Evolutionary conservation across 2,329 filamentous ascomycete genomes (phyloP).

Genomic region (Pseudogymnoascus sp.): DNA sequence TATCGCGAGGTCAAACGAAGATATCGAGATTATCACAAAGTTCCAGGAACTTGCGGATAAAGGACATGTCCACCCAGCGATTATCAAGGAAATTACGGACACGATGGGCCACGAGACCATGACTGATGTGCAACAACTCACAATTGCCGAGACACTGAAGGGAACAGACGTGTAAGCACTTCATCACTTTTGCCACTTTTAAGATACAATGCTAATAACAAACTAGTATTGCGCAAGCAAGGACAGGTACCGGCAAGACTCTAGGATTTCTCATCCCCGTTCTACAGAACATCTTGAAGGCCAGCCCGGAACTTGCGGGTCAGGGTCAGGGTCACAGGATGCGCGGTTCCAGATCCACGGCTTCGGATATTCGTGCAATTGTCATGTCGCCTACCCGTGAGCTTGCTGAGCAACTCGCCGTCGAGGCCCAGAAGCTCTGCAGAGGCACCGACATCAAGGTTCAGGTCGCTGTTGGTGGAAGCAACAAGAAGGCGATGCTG

Average conservation of each 20-base stretch:
- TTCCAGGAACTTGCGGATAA: slow-evolving; percentile 26
- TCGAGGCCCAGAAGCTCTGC: slow-evolving; percentile 52
- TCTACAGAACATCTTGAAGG: slow-evolving; percentile 69
- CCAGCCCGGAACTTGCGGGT: slow-evolving; percentile 44
- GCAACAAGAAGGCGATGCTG: slow-evolving; percentile 50
- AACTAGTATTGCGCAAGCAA: slow-evolving; percentile 80
- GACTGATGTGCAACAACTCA: slow-evolving; percentile 84
- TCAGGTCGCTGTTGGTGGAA: slow-evolving; percentile 81
- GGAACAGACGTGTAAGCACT: slow-evolving; percentile 41
- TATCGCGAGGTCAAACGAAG: slow-evolving; percentile 9
- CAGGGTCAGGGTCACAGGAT: slow-evolving; percentile 28
- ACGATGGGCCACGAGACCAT: slow-evolving; percentile 73
- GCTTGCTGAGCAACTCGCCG: slow-evolving; percentile 70
- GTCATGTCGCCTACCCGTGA: slow-evolving; percentile 75
- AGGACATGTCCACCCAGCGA: slow-evolving; percentile 24
- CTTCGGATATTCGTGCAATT: slow-evolving; percentile 58
- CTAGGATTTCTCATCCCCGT: slow-evolving; percentile 84
- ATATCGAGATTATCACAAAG: slow-evolving; percentile 18
- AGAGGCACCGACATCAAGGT: slow-evolving; percentile 36
- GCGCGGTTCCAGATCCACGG: slow-evolving; percentile 28
- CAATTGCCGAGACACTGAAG: slow-evolving; percentile 65
- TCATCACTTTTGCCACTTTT: neutral
- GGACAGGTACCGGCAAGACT: slow-evolving; percentile 95
- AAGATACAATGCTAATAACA: neutral
- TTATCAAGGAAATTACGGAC: slow-evolving; percentile 46